Base-by-base conservation (phyloP, 2,329 filamentous ascomycete species). In the Diaporthe sp. region DNA sequence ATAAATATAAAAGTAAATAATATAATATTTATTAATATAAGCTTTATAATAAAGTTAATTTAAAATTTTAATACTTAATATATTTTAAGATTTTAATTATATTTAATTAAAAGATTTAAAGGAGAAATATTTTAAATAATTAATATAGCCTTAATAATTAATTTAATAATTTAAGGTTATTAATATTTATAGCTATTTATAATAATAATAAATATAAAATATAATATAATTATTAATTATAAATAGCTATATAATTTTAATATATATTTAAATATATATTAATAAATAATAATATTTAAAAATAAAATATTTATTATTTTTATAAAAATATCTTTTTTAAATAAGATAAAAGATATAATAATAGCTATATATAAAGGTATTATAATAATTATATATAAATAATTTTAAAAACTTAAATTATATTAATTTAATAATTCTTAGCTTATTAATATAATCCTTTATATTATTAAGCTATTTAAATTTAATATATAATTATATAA, bases 151-250 rank as follows among this genome's bases (percentile, higher is more conserved):
- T 13, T 68, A 39, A 17, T 68, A n/a, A 15, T 2, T n/a, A 53
- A 68, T 25, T 12, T 68, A 25, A 2, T 68, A n/a, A 53, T 68
- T 20, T 8, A 68, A 17, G 12, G 10, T 4, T 22, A 22, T 0
- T 7, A 15, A 1, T 68, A 53, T 13, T 4, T 22, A n/a, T n/a
- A 53, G 2, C 4, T 68, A 53, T 9, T 15, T 37, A 68, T 68
- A 68, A 8, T 68, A 39, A 6, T 68, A 39, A 17, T 68, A 68
- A 20, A 68, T 68, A 68, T 68, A 39, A 34, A 53, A 25, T 53
- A 68, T 47, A 47, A 68, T 25, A 34, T 68, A 34, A 68, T 68
- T 53, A 37, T 68, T 53, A 39, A 3, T 3, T 37, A 47, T 0
- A 22, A 28, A 13, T 68, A 53, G 3, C 15, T 53, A 28, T 53